phyloP scores from a whole-genome alignment of 371 early-diverging fungal species.

The Phascolomyces articulosus region DNA sequence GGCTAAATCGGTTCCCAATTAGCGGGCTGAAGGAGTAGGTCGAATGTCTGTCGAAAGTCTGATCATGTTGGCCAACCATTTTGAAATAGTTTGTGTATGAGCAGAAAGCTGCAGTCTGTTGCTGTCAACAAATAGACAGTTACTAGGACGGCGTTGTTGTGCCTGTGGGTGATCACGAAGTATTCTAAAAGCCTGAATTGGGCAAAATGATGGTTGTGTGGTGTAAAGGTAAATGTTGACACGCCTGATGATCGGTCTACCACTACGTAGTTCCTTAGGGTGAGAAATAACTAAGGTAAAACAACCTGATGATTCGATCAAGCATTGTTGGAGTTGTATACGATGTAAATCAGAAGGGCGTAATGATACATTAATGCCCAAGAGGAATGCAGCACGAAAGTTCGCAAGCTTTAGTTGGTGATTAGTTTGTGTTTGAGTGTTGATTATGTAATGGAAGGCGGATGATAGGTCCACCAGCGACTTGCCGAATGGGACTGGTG shows the following conservation, averaged over 20 bases:
- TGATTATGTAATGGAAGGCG: background rate
- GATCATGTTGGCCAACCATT: background rate
- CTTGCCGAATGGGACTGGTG: background rate
- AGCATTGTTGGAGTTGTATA: background rate
- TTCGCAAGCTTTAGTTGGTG: background rate
- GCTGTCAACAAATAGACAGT: conserved; percentile 7
- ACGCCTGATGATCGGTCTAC: background rate
- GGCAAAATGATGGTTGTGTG: background rate
- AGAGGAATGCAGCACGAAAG: conserved; percentile 3
- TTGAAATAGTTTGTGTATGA: background rate
- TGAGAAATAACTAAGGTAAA: conserved; percentile 43
- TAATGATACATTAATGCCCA: conserved; percentile 1
- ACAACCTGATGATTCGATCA: background rate
- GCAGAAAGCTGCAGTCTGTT: background rate
- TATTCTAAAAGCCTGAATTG: background rate
- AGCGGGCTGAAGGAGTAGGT: conserved; percentile 2
- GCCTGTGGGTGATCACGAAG: conserved; percentile 9
- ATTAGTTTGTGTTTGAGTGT: background rate
- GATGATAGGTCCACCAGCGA: background rate
- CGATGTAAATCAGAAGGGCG: conserved; percentile 11
- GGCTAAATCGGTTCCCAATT: conserved; percentile 6
- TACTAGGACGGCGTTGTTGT: background rate
- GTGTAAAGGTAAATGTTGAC: background rate
- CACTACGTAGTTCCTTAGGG: conserved; percentile 27
- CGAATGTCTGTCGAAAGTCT: background rate